Conservation (phyloP, 805 yeast species). For the Lipomyces chichibuensis region DNA sequence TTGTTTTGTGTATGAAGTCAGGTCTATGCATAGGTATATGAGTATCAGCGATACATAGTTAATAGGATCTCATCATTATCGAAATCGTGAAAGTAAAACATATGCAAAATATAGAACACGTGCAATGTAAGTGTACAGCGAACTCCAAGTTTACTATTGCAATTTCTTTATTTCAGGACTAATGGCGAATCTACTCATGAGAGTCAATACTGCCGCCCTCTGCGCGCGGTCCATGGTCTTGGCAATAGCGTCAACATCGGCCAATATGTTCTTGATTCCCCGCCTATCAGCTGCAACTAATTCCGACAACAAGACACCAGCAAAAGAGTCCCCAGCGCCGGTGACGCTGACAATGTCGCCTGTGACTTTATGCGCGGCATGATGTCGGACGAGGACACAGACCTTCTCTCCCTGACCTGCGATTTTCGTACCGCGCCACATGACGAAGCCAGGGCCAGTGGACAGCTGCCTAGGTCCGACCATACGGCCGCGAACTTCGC, state of each 20-base stretch:
- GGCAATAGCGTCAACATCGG: conserved; percentile 10
- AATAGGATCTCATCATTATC: neutral
- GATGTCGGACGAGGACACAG: conserved; percentile 11
- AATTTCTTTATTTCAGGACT: conserved; percentile 21
- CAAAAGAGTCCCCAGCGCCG: conserved; percentile 86
- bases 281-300: conserved; percentile 38
- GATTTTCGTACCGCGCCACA: conserved; percentile 32
- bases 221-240: conserved; percentile 26
- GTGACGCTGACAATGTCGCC: conserved; percentile 63
- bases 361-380: neutral
- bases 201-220: conserved; percentile 30
- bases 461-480: neutral
- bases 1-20: neutral
- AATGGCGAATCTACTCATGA: conserved; percentile 28
- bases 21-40: neutral
- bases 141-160: neutral
- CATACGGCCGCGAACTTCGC: neutral
- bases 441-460: conserved; percentile 28
- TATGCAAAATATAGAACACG: neutral
- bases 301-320: conserved; percentile 62
- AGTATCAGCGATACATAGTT: neutral
- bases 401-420: neutral
- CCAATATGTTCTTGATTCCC: conserved; percentile 32
- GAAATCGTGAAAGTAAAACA: too few relatives aligned
- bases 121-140: neutral